Base-by-base conservation (phyloP, 495 filamentous ascomycete species). In the Darksidea phi region DNA sequence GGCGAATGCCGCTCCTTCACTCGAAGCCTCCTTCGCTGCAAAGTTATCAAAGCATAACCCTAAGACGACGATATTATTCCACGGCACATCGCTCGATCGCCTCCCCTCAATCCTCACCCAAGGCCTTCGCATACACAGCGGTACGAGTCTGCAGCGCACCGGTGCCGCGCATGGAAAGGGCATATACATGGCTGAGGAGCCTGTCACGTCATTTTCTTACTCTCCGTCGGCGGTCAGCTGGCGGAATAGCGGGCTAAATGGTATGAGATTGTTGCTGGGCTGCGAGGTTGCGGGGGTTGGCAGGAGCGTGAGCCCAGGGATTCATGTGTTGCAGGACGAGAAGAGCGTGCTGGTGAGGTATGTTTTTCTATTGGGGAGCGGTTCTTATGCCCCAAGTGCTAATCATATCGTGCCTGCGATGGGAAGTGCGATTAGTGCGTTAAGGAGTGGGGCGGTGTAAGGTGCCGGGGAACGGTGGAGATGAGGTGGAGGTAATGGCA, bases 141-240 rank as follows among this genome's bases (percentile, higher is more conserved):
- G 63, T 18, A 73, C 70, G 2, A 10, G 57, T 0, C 61, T 74
- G 13, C 70, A 72, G 54, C 48, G 57, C 41, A 58, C 69, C 12
- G 73, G 73, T n/a, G 70, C 71, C 11, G 63, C 63, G 2, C 54
- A 59, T 28, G 73, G 73, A 8, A 63, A 61, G 13, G 73, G 73
- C 6, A 67, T 75, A 12, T 75, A 75, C 43, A 43, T 69, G 38
- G 71, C 73, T 7, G 64, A 67, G 17, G 71, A 75, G 45, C 71
- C 72, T 3, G 20, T 48, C 1, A 67, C 67, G 6, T 64, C 70
- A 4, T 67, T 62, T 52, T 37, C 41, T 0, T 74, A 72, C 41
- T 38, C 57, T 12, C 59, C 54, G 2, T 5, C 54, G 11, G 26
- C 48, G 13, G 43, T 41, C 6, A 53, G 28, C 8, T 74, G 72